These are phyloP conservation scores for Xylariaceae sp. DNA, from an alignment of 2,329 filamentous ascomycete species.

Conservation along the genomic window DNA sequence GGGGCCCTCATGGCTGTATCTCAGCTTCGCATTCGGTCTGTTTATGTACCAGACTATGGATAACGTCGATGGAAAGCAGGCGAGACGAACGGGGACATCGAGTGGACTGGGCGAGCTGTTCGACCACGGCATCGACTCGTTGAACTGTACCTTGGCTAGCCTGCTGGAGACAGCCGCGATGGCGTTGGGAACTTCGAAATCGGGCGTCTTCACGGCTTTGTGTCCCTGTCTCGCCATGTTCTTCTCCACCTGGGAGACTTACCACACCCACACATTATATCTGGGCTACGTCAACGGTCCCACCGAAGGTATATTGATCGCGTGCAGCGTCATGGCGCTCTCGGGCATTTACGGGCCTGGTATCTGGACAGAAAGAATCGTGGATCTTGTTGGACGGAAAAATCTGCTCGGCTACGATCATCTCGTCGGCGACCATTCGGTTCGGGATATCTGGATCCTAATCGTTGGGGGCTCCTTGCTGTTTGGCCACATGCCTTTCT, in stretches of 20 bases:
- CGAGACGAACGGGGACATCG: constrained; percentile 86
- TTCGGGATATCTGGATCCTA: constrained; percentile 83
- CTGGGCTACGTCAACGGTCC: constrained; percentile 95
- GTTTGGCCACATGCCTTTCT: constrained; percentile 76
- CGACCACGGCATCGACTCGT: constrained; percentile 95
- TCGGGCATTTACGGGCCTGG: constrained; percentile 84
- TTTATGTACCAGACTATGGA: constrained; percentile 99
- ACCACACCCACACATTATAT: constrained; percentile 95
- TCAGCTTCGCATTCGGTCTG: constrained; percentile 88
- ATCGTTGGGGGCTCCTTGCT: constrained; percentile 62
- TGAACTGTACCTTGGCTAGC: constrained; percentile 93
- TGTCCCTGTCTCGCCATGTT: constrained; percentile 96
- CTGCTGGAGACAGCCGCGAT: constrained; percentile 89
- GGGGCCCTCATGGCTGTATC: constrained; percentile 89
- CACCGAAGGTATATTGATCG: constrained; percentile 89
- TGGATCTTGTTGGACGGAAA: constrained; percentile 59
- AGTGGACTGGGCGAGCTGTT: constrained; percentile 94
- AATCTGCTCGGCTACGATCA: constrained; percentile 49
- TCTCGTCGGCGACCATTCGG: constrained; percentile 63
- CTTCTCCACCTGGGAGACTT: constrained; percentile 99
- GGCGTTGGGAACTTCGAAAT: constrained; percentile 76
- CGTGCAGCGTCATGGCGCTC: constrained; percentile 76
- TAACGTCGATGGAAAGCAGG: constrained; percentile 98
- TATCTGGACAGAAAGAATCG: constrained; percentile 76
- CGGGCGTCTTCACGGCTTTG: constrained; percentile 86